Base-by-base conservation (phyloP, 2,329 filamentous ascomycete species). In the Alternaria sp. region DNA sequence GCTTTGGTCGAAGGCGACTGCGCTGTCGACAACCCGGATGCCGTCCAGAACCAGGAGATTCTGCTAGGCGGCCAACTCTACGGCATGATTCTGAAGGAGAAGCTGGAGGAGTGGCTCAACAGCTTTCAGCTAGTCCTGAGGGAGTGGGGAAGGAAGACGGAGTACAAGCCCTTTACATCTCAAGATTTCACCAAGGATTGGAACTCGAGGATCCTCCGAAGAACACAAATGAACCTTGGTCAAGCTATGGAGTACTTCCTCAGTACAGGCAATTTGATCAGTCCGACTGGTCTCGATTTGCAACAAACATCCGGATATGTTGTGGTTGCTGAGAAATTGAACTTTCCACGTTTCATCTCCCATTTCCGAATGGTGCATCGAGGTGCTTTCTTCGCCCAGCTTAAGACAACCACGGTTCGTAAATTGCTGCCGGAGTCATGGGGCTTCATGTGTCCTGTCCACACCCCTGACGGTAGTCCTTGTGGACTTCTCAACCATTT, bases 281-380 rank as follows among this genome's bases (percentile, higher is more conserved):
- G 92, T 83, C 89, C 92, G 14, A 96, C 92, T 30, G 95, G 95
- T 66, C 85, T 99, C 41, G 95, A 99, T 85, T 80, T 97, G 73
- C 95, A 98, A 76, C 95, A 99, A 79, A 90, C 91, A 0, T 95
- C 94, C 12, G 95, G 95, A 64, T 99, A 96, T 79, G 96, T 93
- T 0, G 93, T 99, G 51, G 94, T 98, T 52, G 95, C 95, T 3
- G 95, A 99, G 30, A 49, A 30, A 18, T 94, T 99, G 77, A 99
- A 99, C 82, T 99, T 98, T 78, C 88, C 96, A 74, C 92, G 95
- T 72, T 99, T 98, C 82, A 96, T 99, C 82, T 95, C 92, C 79
- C 95, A 99, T 80, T 99, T 99, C 86, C 91, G 95, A 68, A 97
- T 97, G 93, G 93, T 99, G 59, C 95, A 99, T 82, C 89, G 95